phyloP scores from a whole-genome alignment of 1,284 basidiomycete genomes.

The Porogramme epimiltina region DNA sequence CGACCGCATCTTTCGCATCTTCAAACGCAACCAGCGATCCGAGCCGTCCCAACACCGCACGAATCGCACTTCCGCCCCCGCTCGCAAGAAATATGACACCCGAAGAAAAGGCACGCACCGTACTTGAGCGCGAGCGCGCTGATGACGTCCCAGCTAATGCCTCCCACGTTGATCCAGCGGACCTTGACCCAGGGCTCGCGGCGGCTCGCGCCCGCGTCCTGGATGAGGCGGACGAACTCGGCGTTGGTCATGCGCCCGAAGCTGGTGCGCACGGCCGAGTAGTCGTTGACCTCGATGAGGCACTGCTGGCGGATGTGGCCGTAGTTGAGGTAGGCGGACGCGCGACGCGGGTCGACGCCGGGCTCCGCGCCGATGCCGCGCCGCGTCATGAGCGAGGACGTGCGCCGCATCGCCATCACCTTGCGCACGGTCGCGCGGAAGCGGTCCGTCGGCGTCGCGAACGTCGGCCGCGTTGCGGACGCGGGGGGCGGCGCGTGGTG shows the following conservation, averaged over 20 bases:
- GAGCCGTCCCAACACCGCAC: no score
- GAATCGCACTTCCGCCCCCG: no score
- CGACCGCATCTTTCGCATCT: no score
- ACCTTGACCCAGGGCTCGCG: constrained; percentile 61
- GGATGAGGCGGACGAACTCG: constrained; percentile 54
- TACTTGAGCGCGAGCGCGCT: constrained; percentile 65
- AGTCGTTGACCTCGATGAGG: constrained; percentile 63
- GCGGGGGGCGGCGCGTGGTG: not conserved
- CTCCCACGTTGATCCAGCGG: constrained; percentile 72
- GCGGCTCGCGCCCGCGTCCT: constrained; percentile 38
- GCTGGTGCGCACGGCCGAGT: constrained; percentile 53
- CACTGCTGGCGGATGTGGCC: constrained; percentile 58
- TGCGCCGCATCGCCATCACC: constrained; percentile 58
- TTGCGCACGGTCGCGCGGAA: constrained; percentile 55
- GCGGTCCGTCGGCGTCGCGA: constrained; percentile 42
- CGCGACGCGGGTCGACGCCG: constrained; percentile 58
- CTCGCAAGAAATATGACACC: not conserved
- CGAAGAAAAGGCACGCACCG: constrained; percentile 39
- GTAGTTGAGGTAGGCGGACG: constrained; percentile 50
- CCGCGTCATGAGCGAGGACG: constrained; percentile 42
- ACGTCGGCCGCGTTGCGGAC: constrained; percentile 6
- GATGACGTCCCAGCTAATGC: constrained; percentile 73
- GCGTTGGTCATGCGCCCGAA: constrained; percentile 55
- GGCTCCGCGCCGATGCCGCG: constrained; percentile 58
- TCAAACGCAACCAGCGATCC: no score